Base-by-base conservation (phyloP, 1,284 basidiomycete species). In the Pulveroboletus sp. region DNA sequence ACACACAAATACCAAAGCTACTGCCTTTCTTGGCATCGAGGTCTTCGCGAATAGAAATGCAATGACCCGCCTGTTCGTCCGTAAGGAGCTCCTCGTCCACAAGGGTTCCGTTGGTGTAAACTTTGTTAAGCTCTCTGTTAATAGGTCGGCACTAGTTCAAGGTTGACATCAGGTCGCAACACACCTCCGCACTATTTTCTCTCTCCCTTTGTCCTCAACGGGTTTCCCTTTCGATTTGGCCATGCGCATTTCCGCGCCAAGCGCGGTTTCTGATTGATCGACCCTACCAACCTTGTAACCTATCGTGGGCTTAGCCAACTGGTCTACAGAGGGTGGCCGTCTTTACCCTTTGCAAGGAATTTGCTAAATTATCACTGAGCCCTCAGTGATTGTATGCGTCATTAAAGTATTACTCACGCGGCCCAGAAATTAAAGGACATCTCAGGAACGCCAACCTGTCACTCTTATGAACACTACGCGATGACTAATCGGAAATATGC, bases 261-360 rank as follows among this genome's bases (percentile, higher is more conserved):
- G 80, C 4, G 89, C 95, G 0, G 97, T 99, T 76, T 99, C 97
- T 3, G 89, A 87, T 75, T 99, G 97, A 69, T 98, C 96, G 12
- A 99, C 97, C 17, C 94, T 87, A 18, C 97, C 97, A 55, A 99
- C 94, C 76, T 98, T 98, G 78, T 97, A 94, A 0, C 96, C 95
- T 80, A n/a, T 39, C n/a, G 4, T 76, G 18, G 6, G 17, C 42
- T 60, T 22, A 64, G 51, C 11, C 9, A 29, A 29, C 3, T 11
- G 18, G 1, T 24, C 24, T 4, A 2, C 20, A 15, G 17, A 24
- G 14, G 20, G 33, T 2, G 10, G 22, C 4, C n/a, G 5, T 47
- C 52, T 65, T 47, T 45, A 87, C 88, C 89, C 81, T 89, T 89
- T 3, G 83, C 90, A 33, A 92, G 81, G 65, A 92, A 92, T 77